Base-by-base conservation (phyloP, 805 yeast species). In the Starmera amethionina region DNA sequence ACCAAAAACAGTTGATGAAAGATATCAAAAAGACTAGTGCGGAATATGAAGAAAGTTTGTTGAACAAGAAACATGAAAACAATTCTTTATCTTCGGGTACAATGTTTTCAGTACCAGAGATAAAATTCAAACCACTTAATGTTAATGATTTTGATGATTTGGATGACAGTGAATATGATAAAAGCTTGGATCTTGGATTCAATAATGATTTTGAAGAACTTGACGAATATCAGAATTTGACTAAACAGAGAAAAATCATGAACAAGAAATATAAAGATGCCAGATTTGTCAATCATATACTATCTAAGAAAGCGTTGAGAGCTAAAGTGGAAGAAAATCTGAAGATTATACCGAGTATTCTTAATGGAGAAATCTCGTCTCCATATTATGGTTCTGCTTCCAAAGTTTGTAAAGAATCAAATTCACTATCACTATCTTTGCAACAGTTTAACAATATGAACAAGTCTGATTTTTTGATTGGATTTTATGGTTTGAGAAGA, bases 401-500 rank as follows among this genome's bases (percentile, higher is more conserved):
- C 18, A 47, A 54, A 12, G 64, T 68, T 34, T 58, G 56, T 12
- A 47, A 58, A 13, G 42, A 52, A 1, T 73, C 82, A 3, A 46
- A 52, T 3, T 60, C 68, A 28, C 60, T 67, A 4, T 57, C 68
- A 1, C 59, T 81, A 46, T 65, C 81, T 0, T 62, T 59, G 25
- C 7, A 37, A 2, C 56, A 55, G 15, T 60, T 75, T 22, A 61
- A 70, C 46, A 62, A 60, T 13, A 49, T 77, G 9, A 67, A 73
- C 15, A 68, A 77, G 58, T 46, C 56, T 13, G 50, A 55, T 30
- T 77, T 71, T 49, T 51, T 62, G 3, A 77, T 76, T 25, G 89
- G 90, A 0, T 82, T 68, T 50, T 70, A 70, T 45, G 90, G 89
- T 0, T 55, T 72, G 30, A 66, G 65, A 45, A 62, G 89, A 40